phyloP scores from a whole-genome alignment of 768 basidiomycete genomes.

The Boletellus ananiceps region DNA sequence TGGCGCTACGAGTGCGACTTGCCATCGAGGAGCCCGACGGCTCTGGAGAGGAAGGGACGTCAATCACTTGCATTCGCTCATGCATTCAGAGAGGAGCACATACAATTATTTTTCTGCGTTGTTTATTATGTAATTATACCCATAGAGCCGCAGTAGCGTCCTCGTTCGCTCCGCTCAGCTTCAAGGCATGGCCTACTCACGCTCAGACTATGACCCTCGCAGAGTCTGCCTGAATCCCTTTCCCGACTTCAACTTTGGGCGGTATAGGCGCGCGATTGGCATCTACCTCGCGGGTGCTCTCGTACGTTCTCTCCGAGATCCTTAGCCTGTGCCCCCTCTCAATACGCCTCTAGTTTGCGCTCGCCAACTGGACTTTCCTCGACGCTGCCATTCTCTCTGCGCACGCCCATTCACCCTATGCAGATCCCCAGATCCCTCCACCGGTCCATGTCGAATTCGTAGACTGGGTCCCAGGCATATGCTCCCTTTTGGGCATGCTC shows the following conservation, averaged over 20 bases:
- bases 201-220: conserved; percentile 78
- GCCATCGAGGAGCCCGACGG: conserved; percentile 6
- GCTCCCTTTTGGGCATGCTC: conserved; percentile 87
- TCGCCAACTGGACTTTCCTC: conserved; percentile 93
- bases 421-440: conserved; percentile 60
- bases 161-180: not conserved
- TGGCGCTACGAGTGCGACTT: conserved; percentile 19
- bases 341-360: conserved; percentile 62
- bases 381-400: conserved; percentile 90
- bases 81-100: not conserved
- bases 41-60: conserved; percentile 27
- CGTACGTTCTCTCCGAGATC: conserved; percentile 48
- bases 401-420: conserved; percentile 74
- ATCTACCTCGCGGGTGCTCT: conserved; percentile 91
- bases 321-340: not conserved
- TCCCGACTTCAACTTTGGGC: conserved; percentile 70
- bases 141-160: not conserved
- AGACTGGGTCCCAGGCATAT: conserved; percentile 97
- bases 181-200: conserved; percentile 15
- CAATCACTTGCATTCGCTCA: conserved; percentile 22
- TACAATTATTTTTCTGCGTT: not conserved
- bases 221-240: conserved; percentile 86
- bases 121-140: conserved; percentile 18
- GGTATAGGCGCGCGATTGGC: conserved; percentile 75
- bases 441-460: conserved; percentile 86